Conservation (phyloP, 345 rosid genomes). For the Erodium maritimum region DNA sequence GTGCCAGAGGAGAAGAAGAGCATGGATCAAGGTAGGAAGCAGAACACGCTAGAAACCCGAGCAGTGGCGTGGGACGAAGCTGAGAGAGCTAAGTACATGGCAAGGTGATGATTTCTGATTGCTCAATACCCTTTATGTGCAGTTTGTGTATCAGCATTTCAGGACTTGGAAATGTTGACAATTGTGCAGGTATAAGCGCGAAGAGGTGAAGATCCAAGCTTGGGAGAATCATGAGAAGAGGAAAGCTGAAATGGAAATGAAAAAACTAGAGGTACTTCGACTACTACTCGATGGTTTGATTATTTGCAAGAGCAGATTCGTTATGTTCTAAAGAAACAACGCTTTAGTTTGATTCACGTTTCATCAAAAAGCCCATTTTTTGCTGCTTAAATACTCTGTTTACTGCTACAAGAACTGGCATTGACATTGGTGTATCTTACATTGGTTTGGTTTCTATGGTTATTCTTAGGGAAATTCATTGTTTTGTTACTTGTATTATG, state of each 20-base stretch:
- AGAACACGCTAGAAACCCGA: conserved; percentile 53
- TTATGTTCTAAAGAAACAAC: not conserved
- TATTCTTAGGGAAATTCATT: too few species aligned
- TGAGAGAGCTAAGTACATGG: conserved; percentile 81
- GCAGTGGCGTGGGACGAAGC: conserved; percentile 94
- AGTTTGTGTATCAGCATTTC: not conserved
- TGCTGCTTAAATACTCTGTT: too few species aligned
- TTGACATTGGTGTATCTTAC: too few species aligned
- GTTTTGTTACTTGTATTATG: too few species aligned
- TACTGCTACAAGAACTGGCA: too few species aligned
- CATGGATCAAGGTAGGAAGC: too few species aligned
- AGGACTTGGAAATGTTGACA: not conserved
- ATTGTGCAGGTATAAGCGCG: conserved; percentile 64
- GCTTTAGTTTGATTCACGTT: not conserved
- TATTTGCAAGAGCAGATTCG: not conserved
- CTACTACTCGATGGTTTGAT: not conserved
- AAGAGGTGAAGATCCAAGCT: conserved; percentile 86
- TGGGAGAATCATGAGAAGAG: conserved; percentile 95
- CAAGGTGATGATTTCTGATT: conserved; percentile 53
- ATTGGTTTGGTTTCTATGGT: too few species aligned
- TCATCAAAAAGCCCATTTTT: not conserved
- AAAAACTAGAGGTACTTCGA: conserved; percentile 63
- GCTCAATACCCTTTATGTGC: not conserved
- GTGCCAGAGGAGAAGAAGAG: too few species aligned
- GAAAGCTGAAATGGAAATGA: conserved; percentile 93